Base-by-base conservation (phyloP, 805 yeast genomes). In the Wickerhamiella hasegawae region DNA sequence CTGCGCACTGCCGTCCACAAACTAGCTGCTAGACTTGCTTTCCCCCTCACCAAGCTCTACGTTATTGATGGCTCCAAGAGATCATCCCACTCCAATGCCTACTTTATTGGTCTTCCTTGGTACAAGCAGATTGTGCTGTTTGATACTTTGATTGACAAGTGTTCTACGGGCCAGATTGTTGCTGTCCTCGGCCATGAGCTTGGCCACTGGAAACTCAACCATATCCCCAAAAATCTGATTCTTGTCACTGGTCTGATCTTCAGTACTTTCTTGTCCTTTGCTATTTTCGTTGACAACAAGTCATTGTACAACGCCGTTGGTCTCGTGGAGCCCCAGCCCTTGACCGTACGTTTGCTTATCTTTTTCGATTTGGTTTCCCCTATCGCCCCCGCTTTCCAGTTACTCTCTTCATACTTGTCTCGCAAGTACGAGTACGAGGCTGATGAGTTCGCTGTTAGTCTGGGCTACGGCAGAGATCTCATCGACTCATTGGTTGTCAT, bases 151-250 rank as follows among this genome's bases (percentile, higher is more conserved):
- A 76, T 90, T 44, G 73, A 80, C 41, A 77, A 81, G 40, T 75
- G 84, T 23, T 60, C 84, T 21, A 68, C 71, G 20, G 69, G 68
- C 29, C 93, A 90, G 58, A 81, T 84, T 28, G 82, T 84, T 35
- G 96, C 97, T 35, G 94, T 90, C 1, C 66, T 87, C 44, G 97
- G 94, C n/a, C 99, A 90, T 53, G 99, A 90, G 62, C 77, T 90
- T 46, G 99, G 99, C 34, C 99, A 90, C 57, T 90, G 99, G 99
- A 76, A 77, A 48, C 67, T 79, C 54, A 74, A 78, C 39, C 99
- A 90, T 57, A 77, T 85, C 41, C 63, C 85, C n/a, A 75, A 74
- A 53, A 69, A 77, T 66, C 58, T 90, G 49, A 49, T 68, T 4
- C 67, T 76, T 42, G 63, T 72, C 32, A 85, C 82, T 57, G 54